phyloP scores from a whole-genome alignment of 176 grass and related monocot species.

The Oryza australiensis region DNA sequence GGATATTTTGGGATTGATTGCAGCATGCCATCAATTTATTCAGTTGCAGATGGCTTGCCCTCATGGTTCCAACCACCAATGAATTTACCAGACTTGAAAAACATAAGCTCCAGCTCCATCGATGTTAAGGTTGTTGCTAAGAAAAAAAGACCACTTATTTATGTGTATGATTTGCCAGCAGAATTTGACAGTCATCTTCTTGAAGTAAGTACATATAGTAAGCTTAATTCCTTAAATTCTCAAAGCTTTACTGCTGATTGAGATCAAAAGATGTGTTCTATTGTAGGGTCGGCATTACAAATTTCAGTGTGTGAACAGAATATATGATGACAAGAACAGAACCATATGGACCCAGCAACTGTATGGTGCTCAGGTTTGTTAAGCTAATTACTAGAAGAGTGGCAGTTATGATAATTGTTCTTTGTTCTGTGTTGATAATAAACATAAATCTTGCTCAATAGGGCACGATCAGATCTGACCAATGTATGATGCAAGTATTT shows the following conservation, averaged over 20 bases:
- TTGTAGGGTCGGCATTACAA: conserved; percentile 80
- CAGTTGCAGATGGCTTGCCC: conserved; percentile 61
- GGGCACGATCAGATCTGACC: conserved; percentile 26
- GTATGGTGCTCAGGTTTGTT: conserved; percentile 92
- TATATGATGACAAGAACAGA: conserved; percentile 78
- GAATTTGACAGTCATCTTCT: conserved; percentile 92
- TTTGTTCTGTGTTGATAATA: conserved; percentile 8
- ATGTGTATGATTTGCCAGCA: conserved; percentile 96
- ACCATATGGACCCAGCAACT: conserved; percentile 79
- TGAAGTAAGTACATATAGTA: conserved; percentile 65
- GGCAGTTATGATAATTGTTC: conserved; percentile 22
- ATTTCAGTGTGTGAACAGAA: conserved; percentile 90
- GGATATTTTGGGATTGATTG: conserved; percentile 99
- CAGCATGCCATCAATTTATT: conserved; percentile 72
- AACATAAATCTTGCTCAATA: conserved; percentile 2
- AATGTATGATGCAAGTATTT: neutral
- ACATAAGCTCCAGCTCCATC: conserved; percentile 20
- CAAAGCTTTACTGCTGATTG: conserved; percentile 28
- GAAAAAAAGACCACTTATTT: conserved; percentile 86
- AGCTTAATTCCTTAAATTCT: conserved; percentile 15
- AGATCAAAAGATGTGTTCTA: conserved; percentile 28
- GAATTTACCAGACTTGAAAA: conserved; percentile 39
- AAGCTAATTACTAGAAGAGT: conserved; percentile 2
- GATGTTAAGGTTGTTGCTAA: conserved; percentile 56
- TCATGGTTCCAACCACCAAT: conserved; percentile 64